Conservation (phyloP, 83 land plant species). For the Isoetes engelmannii region DNA sequence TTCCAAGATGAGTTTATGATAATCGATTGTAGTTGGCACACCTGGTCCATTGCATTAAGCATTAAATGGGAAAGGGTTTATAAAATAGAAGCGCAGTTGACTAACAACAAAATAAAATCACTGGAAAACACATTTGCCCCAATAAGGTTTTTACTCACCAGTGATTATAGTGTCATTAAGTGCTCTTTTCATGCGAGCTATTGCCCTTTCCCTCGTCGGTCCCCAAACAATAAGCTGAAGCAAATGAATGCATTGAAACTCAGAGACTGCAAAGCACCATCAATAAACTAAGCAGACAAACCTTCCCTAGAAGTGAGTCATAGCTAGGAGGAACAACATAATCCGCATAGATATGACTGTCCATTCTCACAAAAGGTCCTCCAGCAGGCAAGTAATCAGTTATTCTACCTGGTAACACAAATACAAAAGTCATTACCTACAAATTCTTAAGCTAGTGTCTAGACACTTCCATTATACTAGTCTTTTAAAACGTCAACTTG, state of each 20-base stretch:
- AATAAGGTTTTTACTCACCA: constrained; percentile 37
- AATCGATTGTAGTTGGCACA: constrained; percentile 86
- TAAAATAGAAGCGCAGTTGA: no score
- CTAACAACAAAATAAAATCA: no score
- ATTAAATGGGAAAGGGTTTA: no score
- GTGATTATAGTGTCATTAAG: constrained; percentile 78
- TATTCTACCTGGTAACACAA: constrained; percentile 52
- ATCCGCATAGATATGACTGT: constrained; percentile 90
- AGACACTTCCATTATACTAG: no score
- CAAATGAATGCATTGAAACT: background rate
- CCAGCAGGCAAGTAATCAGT: constrained; percentile 91
- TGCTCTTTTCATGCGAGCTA: constrained; percentile 90
- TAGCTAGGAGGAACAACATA: constrained; percentile 98
- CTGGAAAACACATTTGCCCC: no score
- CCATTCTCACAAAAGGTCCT: constrained; percentile 98
- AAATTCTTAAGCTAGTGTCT: no score
- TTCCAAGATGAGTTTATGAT: constrained; percentile 92
- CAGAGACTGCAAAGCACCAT: no score
- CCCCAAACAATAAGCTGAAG: constrained; percentile 97
- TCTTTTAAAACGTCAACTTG: no score
- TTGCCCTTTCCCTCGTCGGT: constrained; percentile 92
- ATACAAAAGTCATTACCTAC: no score
- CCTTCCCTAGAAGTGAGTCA: constrained; percentile 97
- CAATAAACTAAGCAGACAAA: constrained; percentile 15
- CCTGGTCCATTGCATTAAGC: constrained; percentile 34